phyloP scores from a whole-genome alignment of 2,329 filamentous ascomycete species.

The Penicillium sp. region DNA sequence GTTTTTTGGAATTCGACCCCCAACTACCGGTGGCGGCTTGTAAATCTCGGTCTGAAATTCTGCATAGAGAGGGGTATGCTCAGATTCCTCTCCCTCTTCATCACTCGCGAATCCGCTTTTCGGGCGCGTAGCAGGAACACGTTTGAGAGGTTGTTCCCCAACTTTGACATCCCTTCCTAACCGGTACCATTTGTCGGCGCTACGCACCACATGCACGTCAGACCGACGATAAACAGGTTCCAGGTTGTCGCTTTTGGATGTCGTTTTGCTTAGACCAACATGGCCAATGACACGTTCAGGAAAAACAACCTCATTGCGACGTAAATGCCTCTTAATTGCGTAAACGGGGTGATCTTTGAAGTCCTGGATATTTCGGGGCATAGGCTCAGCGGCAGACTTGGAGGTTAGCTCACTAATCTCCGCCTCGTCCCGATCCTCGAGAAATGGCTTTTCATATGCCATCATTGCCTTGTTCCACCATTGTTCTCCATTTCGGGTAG shows the following conservation, averaged over 20 bases:
- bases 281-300: slow-evolving; percentile 72
- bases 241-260: slow-evolving; percentile 52
- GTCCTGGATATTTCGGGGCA: slow-evolving; percentile 82
- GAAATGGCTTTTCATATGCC: slow-evolving; percentile 44
- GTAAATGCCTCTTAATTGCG: slow-evolving; percentile 81
- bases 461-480: slow-evolving; percentile 57
- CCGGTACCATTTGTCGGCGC: slow-evolving; percentile 87
- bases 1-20: slow-evolving; percentile 68
- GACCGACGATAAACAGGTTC: slow-evolving; percentile 80
- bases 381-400: slow-evolving; percentile 72
- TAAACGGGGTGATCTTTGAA: slow-evolving; percentile 85
- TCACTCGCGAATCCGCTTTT: slow-evolving; percentile 33
- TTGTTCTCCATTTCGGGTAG: slow-evolving; percentile 53
- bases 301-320: slow-evolving; percentile 77
- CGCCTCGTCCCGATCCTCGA: slow-evolving; percentile 73
- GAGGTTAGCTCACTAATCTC: slow-evolving; percentile 76
- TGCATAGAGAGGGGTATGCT: slow-evolving; percentile 59
- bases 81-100: slow-evolving; percentile 48
- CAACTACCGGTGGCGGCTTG: slow-evolving; percentile 70
- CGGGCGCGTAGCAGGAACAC: slow-evolving; percentile 55
- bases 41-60: slow-evolving; percentile 69
- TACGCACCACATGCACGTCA: slow-evolving; percentile 77
- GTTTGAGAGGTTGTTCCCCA: slow-evolving; percentile 80
- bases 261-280: slow-evolving; percentile 56
- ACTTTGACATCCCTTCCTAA: slow-evolving; percentile 76